Evolutionary conservation across 2,329 filamentous ascomycete genomes (phyloP), one percentile per base, ranked within the genome.

Genomic region (Monilinia vaccinii-corymbosi): DNA sequence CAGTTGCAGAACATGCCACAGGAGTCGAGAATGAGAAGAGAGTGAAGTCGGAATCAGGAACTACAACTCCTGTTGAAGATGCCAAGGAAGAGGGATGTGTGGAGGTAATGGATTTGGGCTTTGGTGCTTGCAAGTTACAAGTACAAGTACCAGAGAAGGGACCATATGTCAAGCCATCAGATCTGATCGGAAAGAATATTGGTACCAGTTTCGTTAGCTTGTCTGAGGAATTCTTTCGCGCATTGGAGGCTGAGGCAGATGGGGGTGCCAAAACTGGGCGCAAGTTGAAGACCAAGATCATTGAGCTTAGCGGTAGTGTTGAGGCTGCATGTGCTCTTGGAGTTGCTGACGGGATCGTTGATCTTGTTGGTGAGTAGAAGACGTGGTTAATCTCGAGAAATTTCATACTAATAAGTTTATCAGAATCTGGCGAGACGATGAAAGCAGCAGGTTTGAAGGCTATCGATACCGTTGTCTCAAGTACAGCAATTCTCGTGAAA

Each of bases 391-490:
- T 8, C 4, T 13, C 14, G 8, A 7, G 13, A 14, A 34, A 16
- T 51, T 14, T 56, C 40, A 14, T 36, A 32, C 66, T 71, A 62
- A 70, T 60, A 58, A 23, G 4, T 45, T 42, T 9, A 18, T 23
- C 67, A 94, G 93, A 99, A 79, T 97, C 94, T 23, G 94, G 94
- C 60, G 93, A 97, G 76, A 99, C 94, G 0, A 99, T 99, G 94
- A 88, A 89, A 71, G 94, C 93, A 23, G 93, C 93, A 47, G 94
- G 94, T 28, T 81, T 99, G 55, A 92, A 91, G 76, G 87, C 93
- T 60, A 97, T 97, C 68, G 91, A 94, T 68, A 99, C 94, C 2
- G 91, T 99, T 31, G 82, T 97, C 56, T 86, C 91, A 60, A 92
- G 88, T 59, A 89, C 87, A 21, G 92, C 94, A 36, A 87, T 97